phyloP scores from a whole-genome alignment of 202 grass and related monocot genomes.

The Carex sylvatica region DNA sequence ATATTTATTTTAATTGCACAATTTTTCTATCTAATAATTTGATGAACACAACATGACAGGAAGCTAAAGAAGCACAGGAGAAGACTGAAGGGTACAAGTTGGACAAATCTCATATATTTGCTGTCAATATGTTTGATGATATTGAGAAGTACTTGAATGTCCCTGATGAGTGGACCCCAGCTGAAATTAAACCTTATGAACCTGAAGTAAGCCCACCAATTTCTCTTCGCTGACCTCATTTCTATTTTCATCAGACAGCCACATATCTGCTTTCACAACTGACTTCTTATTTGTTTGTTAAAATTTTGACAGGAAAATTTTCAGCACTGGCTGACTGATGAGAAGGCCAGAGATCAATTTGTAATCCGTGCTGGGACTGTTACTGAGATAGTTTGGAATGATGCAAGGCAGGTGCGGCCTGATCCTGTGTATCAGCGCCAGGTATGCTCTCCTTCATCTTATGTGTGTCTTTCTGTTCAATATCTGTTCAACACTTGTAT shows the following conservation, averaged over 20 bases:
- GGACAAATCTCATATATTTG: conserved; percentile 84
- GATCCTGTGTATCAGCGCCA: conserved; percentile 84
- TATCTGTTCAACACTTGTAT: conserved; percentile 18
- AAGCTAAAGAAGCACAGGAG: conserved; percentile 82
- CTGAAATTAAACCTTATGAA: conserved; percentile 88
- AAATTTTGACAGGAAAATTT: conserved; percentile 62
- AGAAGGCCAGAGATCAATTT: conserved; percentile 83
- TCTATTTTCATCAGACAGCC: background rate
- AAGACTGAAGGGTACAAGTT: conserved; percentile 90
- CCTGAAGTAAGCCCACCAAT: conserved; percentile 50
- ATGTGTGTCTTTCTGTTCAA: background rate
- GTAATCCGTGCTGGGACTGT: conserved; percentile 74
- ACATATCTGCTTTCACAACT: background rate
- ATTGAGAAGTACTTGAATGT: conserved; percentile 91
- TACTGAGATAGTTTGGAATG: conserved; percentile 95
- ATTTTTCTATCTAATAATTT: conserved; percentile 9
- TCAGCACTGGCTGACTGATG: conserved; percentile 78
- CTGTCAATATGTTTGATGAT: conserved; percentile 82
- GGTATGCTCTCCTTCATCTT: conserved; percentile 33
- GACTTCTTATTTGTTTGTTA: background rate
- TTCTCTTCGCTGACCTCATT: background rate
- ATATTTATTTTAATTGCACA: background rate
- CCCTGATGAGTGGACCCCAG: conserved; percentile 74
- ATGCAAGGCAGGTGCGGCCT: conserved; percentile 61
- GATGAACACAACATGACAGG: conserved; percentile 37